Evolutionary conservation across 306 rosid species (phyloP), one percentile per base, ranked within the genome.

Genomic region (Quercus suber): DNA sequence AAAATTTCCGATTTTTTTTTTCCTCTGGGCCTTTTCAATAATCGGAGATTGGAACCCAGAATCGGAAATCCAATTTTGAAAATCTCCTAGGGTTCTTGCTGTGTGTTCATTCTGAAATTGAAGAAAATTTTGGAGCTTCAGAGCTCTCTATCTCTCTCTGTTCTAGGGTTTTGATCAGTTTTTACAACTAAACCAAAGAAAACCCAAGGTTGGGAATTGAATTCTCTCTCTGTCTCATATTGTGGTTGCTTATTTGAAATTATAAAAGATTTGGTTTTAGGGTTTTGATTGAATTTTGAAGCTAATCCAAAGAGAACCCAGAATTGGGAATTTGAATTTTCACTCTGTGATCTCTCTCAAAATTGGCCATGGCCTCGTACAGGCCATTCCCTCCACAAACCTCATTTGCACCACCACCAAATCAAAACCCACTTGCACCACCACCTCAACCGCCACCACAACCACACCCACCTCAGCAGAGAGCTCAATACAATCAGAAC

Each of bases 371-470:
- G 99, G 98, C 98, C 83, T 93, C 98, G 15, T 96, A 89, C 82
- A 78, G 98, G 87, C 98, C 99, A 8, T 91, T 91, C 83, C 96
- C 97, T 76, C 92, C 97, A n/a, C 98, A 89, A 84, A 70, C 96
- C 6, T 83, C 96, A 6, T 83, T 86, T 56, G 88, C 53, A 61
- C 81, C 86, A 21, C 69, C 90, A 12, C 79, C 93, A 25, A 86
- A 74, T 88, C 98, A 85, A 86, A 90, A 90, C 82, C 88, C 97
- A 70, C 73, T 89, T 35, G 83, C 88, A 4, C 85, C 84, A 2
- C 85, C 83, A 25, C 69, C 74, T 3, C 55, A 82, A 9, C 86
- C 80, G 43, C 55, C 83, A 5, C 80, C 76, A 25, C 60, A 80
- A 14, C 81, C 53, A 33, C 84, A 75, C 14, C 85, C 78, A 4